Conservation (phyloP, 2,329 filamentous ascomycete species). For the Colletotrichum incanum region DNA sequence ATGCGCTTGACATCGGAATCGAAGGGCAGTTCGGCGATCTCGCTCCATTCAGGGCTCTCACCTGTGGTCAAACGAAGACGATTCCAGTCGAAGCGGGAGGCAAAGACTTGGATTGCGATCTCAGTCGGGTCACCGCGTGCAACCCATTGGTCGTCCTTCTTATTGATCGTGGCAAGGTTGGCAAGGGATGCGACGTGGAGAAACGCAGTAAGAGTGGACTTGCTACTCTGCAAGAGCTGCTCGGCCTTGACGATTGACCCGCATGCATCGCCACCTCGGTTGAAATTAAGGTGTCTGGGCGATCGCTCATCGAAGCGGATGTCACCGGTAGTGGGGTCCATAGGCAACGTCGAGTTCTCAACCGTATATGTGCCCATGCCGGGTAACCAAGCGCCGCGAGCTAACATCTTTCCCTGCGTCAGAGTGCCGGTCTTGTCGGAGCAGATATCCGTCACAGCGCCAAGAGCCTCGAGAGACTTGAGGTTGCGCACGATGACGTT, state of each 20-base stretch:
- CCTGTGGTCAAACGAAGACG: slow-evolving; percentile 66
- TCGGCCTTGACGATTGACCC: slow-evolving; percentile 47
- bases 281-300: slow-evolving; percentile 31
- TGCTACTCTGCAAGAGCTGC: slow-evolving; percentile 59
- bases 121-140: slow-evolving; percentile 78
- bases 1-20: slow-evolving; percentile 82
- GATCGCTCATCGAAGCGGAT: slow-evolving; percentile 55
- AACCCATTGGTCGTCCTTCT: slow-evolving; percentile 65
- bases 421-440: slow-evolving; percentile 73
- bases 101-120: slow-evolving; percentile 81
- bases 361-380: slow-evolving; percentile 71
- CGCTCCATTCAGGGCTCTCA: slow-evolving; percentile 65
- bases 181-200: slow-evolving; percentile 73
- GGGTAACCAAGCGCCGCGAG: slow-evolving; percentile 72
- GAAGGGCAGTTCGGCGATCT: slow-evolving; percentile 78
- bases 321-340: slow-evolving; percentile 70
- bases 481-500: slow-evolving; percentile 69
- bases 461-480: slow-evolving; percentile 70
- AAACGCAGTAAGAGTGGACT: slow-evolving; percentile 65
- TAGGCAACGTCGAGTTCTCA: slow-evolving; percentile 67
- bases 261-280: slow-evolving; percentile 44
- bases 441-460: slow-evolving; percentile 63
- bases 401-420: slow-evolving; percentile 76
- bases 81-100: slow-evolving; percentile 76
- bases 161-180: slow-evolving; percentile 66